phyloP scores from a whole-genome alignment of 257 asterid genomes.

The Gardenia jasminoides region DNA sequence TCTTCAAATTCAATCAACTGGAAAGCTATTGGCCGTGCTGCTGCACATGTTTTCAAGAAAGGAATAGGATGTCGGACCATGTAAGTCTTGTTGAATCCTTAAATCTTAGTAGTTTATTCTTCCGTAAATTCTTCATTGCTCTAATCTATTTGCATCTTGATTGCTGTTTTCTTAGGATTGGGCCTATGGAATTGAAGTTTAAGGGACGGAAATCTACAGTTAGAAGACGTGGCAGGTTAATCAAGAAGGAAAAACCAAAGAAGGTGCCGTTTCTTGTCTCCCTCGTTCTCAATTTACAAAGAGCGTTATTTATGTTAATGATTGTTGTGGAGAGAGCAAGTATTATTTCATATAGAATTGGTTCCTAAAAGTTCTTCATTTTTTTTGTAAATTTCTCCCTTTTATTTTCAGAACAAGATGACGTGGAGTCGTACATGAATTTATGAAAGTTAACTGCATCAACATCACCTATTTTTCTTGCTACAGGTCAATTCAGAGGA shows the following conservation, averaged over 20 bases:
- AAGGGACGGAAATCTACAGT: slow-evolving; percentile 26
- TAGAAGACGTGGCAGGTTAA: slow-evolving; percentile 15
- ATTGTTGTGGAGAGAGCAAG: not conserved
- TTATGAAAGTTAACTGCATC: not conserved
- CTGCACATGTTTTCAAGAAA: slow-evolving; percentile 34
- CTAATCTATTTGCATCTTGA: not conserved
- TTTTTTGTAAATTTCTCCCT: no score
- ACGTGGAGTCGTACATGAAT: no score
- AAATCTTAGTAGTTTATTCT: not conserved
- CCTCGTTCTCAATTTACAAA: not conserved
- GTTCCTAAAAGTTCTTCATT: no score
- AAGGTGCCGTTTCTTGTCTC: slow-evolving; percentile 25
- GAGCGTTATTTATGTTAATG: not conserved
- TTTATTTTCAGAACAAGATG: no score
- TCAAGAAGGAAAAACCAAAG: slow-evolving; percentile 25
- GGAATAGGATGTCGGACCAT: slow-evolving; percentile 38
- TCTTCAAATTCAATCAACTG: slow-evolving; percentile 22
- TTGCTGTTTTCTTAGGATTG: not conserved
- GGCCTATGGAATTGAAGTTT: slow-evolving; percentile 17
- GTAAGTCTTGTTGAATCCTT: slow-evolving; percentile 24
- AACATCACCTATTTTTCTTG: not conserved
- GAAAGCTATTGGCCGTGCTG: slow-evolving; percentile 34
- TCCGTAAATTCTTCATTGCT: not conserved
- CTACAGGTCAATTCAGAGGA: slow-evolving; percentile 37
- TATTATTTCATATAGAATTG: not conserved